Conservation (phyloP, 2,329 filamentous ascomycete genomes). For the Aspergillus flavus region DNA sequence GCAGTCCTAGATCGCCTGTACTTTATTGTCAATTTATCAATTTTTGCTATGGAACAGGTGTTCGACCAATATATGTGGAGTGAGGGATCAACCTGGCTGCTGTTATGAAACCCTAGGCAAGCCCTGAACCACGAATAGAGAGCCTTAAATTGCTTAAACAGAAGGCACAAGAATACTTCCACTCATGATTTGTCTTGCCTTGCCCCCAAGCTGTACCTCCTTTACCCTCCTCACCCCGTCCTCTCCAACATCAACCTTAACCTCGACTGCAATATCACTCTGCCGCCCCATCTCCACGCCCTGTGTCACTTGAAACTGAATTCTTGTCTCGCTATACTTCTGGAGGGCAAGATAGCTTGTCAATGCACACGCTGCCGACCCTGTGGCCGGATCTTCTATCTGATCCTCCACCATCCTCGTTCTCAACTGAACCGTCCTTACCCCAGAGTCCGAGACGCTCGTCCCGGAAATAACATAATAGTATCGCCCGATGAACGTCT, state of each 20-base stretch:
- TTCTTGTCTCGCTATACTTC: background rate
- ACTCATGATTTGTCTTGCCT: background rate
- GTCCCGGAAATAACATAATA: background rate
- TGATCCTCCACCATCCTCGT: background rate
- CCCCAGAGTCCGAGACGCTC: background rate
- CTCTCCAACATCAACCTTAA: background rate
- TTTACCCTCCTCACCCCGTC: background rate
- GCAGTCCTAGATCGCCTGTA: too few relatives aligned
- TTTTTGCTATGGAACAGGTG: too few relatives aligned
- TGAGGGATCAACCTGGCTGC: too few relatives aligned
- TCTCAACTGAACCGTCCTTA: background rate
- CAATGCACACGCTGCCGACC: background rate
- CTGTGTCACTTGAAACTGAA: background rate
- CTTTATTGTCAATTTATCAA: too few relatives aligned
- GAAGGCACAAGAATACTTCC: background rate
- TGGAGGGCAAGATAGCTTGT: background rate
- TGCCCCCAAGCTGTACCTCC: background rate
- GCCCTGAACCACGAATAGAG: accelerated
- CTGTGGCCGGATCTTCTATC: background rate
- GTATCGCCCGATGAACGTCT: background rate
- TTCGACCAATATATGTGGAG: too few relatives aligned
- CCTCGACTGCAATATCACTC: background rate
- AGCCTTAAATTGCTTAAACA: background rate
- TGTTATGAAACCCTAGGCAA: too few relatives aligned
- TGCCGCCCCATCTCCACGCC: background rate